Base-by-base conservation (phyloP, 176 grass and related monocot genomes). In the Dendrocalamus sinicus region DNA sequence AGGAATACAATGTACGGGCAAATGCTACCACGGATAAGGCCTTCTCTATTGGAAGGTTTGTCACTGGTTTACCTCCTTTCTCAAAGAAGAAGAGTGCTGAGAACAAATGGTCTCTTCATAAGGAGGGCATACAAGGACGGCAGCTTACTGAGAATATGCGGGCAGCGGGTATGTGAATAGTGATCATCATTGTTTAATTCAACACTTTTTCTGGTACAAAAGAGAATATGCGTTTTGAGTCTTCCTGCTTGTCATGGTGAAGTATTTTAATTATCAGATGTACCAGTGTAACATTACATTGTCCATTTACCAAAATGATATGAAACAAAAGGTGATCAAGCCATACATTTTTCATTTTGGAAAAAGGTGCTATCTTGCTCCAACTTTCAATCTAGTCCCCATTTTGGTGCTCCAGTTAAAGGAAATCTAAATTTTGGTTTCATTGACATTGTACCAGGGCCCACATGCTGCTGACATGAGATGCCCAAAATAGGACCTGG, bases 1-100 rank as follows among this genome's bases (percentile, higher is more conserved):
- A 98, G 95, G 96, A 98, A 74, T 98, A 98, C 60, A 98, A 98
- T 82, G 96, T 98, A n/a, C 90, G 96, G 16, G 91, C 96, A 69
- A 95, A 84, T 86, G 53, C 89, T 52, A 79, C 48, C 17, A 91
- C 70, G 0, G 93, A 98, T 74, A 95, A 95, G 74, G 61, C 81
- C 22, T 95, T 92, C 67, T 98, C 88, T 51, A 98, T 98, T 55
- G 96, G 90, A 85, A 89, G 96, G 78, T 98, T 95, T 86, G 96
- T 95, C 32, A 90, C 91, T 22, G 93, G 96, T 32, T 89, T 98
- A 26, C 96, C 96, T 51, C 93, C 96, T 39, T 98, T 98, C 69
- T 94, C 96, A 12, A 95, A 92, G 86, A 98, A 95, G 70, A 92
- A 94, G 73, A 95, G 84, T 76, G 89, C 90, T 7, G 93, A 98